A percentile compares a stretch with the other conserved stretches of the same genome.
Evolutionary conservation across 345 rosid species (phyloP).

Genomic region (Excoecaria cochinchinensis): DNA sequence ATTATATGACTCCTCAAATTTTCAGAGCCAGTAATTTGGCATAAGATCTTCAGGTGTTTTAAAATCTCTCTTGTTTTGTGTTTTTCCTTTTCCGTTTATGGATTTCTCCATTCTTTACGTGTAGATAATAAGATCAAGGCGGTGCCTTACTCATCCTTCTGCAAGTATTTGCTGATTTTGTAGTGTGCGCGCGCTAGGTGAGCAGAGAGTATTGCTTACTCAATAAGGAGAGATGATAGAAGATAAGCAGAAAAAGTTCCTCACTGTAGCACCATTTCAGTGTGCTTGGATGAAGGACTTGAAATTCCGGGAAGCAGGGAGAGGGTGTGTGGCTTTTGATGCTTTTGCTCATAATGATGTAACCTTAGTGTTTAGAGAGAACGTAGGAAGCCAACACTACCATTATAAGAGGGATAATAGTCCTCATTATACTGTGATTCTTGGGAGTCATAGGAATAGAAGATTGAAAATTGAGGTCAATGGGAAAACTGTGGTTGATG

Average conservation of each 20-base stretch:
- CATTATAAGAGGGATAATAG: constrained; percentile 87
- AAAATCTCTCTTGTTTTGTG: neutral
- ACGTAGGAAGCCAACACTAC: constrained; percentile 87
- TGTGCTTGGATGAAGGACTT: constrained; percentile 97
- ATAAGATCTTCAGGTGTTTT: neutral
- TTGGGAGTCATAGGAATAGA: constrained; percentile 90
- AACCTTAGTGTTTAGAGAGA: constrained; percentile 91
- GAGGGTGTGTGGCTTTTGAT: constrained; percentile 96
- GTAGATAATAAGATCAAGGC: constrained; percentile 11
- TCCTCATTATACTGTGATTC: constrained; percentile 93
- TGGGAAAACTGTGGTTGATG: constrained; percentile 83
- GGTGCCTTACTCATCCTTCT: constrained; percentile 10
- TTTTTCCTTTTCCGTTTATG: neutral
- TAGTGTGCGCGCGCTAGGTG: constrained; percentile 11
- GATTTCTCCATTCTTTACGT: neutral
- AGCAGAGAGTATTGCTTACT: constrained; percentile 9
- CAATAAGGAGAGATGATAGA: constrained; percentile 37
- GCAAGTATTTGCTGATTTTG: constrained; percentile 30
- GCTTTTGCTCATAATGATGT: constrained; percentile 96
- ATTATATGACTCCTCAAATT: neutral
- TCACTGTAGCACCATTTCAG: constrained; percentile 96
- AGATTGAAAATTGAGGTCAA: constrained; percentile 88
- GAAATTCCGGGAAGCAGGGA: constrained; percentile 82
- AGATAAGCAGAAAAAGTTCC: constrained; percentile 60
- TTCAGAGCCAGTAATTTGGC: neutral